A percentile compares a stretch with the other conserved stretches of the same genome.
Conservation (phyloP, 225 moss, liverwort and hornwort genomes). For the Marchantia polymorpha region DNA sequence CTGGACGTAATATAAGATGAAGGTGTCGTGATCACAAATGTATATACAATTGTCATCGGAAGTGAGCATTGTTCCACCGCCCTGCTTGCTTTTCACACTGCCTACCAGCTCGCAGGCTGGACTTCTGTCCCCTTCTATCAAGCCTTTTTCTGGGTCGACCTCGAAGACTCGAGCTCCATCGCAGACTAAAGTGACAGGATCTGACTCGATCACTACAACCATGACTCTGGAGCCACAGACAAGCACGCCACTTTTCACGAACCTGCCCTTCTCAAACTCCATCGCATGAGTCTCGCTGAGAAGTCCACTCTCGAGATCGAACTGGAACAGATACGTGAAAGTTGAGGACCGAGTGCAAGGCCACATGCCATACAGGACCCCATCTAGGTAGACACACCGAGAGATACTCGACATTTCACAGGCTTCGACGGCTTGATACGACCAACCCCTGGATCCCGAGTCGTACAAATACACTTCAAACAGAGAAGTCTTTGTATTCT, state of each 20-base stretch:
- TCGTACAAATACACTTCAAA: slow-evolving; percentile 18
- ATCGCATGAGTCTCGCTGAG: slow-evolving; percentile 17
- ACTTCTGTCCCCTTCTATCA: slow-evolving; percentile 21
- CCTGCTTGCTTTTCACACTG: slow-evolving; percentile 20
- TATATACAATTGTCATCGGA: slow-evolving; percentile 21
- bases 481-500: not conserved
- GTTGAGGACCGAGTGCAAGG: slow-evolving; percentile 10
- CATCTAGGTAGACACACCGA: slow-evolving; percentile 13
- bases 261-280: slow-evolving; percentile 13
- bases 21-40: slow-evolving; percentile 22
- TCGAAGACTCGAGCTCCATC: slow-evolving; percentile 20
- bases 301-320: slow-evolving; percentile 8
- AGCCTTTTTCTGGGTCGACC: slow-evolving; percentile 7
- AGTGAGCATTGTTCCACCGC: slow-evolving; percentile 21
- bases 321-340: slow-evolving; percentile 12
- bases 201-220: slow-evolving; percentile 12
- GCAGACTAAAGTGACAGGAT: slow-evolving; percentile 10
- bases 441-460: not conserved
- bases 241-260: slow-evolving; percentile 16
- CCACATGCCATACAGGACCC: slow-evolving; percentile 22
- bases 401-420: slow-evolving; percentile 8
- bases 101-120: slow-evolving; percentile 16
- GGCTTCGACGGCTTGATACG: slow-evolving; percentile 5
- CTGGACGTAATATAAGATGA: slow-evolving; percentile 15
- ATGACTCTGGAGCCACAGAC: slow-evolving; percentile 10